Evolutionary conservation across 345 rosid species (phyloP).

Genomic region (Salix brachista): DNA sequence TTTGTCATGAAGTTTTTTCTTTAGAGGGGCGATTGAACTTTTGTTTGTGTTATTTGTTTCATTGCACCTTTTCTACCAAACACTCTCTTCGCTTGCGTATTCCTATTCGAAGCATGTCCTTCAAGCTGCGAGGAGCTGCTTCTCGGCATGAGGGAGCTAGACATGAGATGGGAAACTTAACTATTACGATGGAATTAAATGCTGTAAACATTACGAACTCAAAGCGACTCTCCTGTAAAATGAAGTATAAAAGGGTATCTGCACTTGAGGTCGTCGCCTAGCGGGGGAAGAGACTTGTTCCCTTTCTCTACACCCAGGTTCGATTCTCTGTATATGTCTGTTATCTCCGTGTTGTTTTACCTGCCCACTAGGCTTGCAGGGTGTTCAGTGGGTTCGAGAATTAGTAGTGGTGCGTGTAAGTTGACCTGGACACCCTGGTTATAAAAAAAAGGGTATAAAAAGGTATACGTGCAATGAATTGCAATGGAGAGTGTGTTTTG

Average conservation of each 20-base stretch:
- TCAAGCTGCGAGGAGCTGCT: not conserved
- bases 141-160: not conserved
- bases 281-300: too few relatives aligned
- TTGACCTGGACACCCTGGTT: fast-evolving
- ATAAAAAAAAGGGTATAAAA: not conserved
- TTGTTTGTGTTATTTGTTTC: too few relatives aligned
- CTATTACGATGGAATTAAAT: not conserved
- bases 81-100: not conserved
- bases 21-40: not conserved
- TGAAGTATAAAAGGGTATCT: not conserved
- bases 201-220: not conserved
- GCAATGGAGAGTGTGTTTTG: not conserved
- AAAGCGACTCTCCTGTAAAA: not conserved
- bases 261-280: too few relatives aligned
- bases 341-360: too few relatives aligned
- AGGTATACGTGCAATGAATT: not conserved
- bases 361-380: too few relatives aligned
- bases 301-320: fast-evolving
- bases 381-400: fast-evolving
- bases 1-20: not conserved
- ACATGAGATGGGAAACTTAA: not conserved
- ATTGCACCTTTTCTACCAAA: too few relatives aligned
- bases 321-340: too few relatives aligned
- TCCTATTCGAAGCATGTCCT: not conserved
- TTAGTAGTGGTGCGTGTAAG: fast-evolving